A percentile compares a stretch with the other conserved stretches of the same genome.
Evolutionary conservation across 2,329 filamentous ascomycete species (phyloP).

Genomic region (Cladosporium cucumerinum): DNA sequence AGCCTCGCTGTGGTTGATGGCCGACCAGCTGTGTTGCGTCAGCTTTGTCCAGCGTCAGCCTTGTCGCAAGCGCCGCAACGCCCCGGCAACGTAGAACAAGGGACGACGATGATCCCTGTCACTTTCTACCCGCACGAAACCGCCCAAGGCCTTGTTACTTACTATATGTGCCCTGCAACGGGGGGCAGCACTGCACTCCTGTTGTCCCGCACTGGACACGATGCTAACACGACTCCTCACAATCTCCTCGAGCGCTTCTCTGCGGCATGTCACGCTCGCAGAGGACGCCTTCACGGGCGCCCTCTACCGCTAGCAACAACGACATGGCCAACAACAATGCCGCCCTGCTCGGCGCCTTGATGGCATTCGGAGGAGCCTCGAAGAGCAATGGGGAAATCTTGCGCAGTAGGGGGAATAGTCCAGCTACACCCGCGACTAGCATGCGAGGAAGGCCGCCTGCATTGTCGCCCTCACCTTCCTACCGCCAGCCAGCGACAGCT

Average conservation of each 20-base stretch:
- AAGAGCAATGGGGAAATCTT: constrained; percentile 34
- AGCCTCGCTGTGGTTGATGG: neutral
- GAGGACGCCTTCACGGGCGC: constrained; percentile 13
- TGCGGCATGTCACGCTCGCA: constrained; percentile 16
- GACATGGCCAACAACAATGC: constrained; percentile 28
- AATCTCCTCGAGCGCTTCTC: neutral
- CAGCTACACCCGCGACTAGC: constrained; percentile 22
- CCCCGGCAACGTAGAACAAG: constrained; percentile 1
- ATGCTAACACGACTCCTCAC: neutral
- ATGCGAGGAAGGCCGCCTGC: constrained; percentile 20
- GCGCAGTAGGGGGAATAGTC: constrained; percentile 10
- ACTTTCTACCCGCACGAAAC: neutral
- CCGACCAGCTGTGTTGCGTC: neutral
- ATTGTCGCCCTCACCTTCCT: constrained; percentile 19
- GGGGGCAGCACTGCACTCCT: neutral
- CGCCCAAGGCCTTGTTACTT: neutral
- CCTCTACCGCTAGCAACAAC: constrained; percentile 7
- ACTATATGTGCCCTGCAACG: neutral
- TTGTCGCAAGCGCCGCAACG: neutral
- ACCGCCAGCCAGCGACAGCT: constrained; percentile 7
- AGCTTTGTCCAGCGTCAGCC: neutral
- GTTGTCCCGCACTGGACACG: neutral
- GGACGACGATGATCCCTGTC: neutral
- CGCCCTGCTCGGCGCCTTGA: constrained; percentile 48
- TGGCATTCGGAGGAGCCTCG: constrained; percentile 46